A percentile compares a stretch with the other conserved stretches of the same genome.
Evolutionary conservation across 352 stramenopile species (phyloP).

Genomic region (Plasmopara muralis): DNA sequence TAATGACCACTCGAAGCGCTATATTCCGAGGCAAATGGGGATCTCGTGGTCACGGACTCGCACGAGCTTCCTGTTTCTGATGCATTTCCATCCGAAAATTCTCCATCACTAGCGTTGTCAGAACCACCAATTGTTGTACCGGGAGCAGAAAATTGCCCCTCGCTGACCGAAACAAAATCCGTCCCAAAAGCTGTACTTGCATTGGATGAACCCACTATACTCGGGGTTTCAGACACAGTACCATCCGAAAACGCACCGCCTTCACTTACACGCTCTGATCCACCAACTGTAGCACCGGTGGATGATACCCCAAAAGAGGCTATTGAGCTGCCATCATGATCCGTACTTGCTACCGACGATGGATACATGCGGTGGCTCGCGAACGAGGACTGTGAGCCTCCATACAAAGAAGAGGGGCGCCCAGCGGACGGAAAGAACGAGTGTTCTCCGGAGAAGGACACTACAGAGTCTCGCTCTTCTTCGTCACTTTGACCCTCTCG

Average conservation of each 20-base stretch:
- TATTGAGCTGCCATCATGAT: slow-evolving; percentile 48
- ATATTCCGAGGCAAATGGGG: slow-evolving; percentile 32
- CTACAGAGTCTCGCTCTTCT: slow-evolving; percentile 33
- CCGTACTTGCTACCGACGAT: slow-evolving; percentile 30
- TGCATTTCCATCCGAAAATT: slow-evolving; percentile 52
- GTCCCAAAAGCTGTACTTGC: slow-evolving; percentile 70
- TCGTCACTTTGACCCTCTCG: slow-evolving; percentile 24
- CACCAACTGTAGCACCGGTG: slow-evolving; percentile 69
- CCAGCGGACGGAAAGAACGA: slow-evolving; percentile 29
- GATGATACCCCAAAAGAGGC: slow-evolving; percentile 68
- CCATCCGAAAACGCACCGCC: slow-evolving; percentile 57
- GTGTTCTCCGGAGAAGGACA: slow-evolving; percentile 30
- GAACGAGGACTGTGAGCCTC: slow-evolving; percentile 38
- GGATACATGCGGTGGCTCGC: slow-evolving; percentile 34
- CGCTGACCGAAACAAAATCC: slow-evolving; percentile 67
- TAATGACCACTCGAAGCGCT: slow-evolving; percentile 30
- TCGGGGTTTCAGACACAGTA: slow-evolving; percentile 62
- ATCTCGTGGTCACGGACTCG: slow-evolving; percentile 35
- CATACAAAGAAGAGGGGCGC: slow-evolving; percentile 29
- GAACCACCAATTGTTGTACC: slow-evolving; percentile 55
- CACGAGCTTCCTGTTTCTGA: slow-evolving; percentile 52
- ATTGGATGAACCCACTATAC: slow-evolving; percentile 65
- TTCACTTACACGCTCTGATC: slow-evolving; percentile 61
- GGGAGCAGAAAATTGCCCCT: slow-evolving; percentile 57
- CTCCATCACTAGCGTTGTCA: slow-evolving; percentile 48